Conservation (phyloP, 2,329 filamentous ascomycete species). For the Trichoderma koningii region DNA sequence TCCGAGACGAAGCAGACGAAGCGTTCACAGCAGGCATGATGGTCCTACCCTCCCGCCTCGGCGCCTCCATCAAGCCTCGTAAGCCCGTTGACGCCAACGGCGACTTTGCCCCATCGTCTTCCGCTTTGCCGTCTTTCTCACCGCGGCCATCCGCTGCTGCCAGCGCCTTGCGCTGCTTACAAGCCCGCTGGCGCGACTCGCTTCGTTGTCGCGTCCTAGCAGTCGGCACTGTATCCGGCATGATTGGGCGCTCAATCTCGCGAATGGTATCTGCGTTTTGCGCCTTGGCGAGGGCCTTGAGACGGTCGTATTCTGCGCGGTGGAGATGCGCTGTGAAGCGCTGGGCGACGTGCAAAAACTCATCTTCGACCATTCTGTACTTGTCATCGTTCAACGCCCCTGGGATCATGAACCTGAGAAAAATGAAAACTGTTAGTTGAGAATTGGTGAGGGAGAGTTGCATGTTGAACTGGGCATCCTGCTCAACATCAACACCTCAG, state of each 20-base stretch:
- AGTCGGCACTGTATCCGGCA: conserved; percentile 40
- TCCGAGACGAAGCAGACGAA: conserved; percentile 30
- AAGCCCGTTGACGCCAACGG: conserved; percentile 41
- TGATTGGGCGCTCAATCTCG: conserved; percentile 55
- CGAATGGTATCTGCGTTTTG: conserved; percentile 56
- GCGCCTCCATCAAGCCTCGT: conserved; percentile 49
- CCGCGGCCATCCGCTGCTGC: neutral
- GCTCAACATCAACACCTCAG: neutral
- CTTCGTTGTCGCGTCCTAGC: conserved; percentile 32
- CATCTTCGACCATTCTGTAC: conserved; percentile 84
- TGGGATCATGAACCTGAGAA: conserved; percentile 61
- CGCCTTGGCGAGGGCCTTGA: conserved; percentile 59
- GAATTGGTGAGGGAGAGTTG: neutral
- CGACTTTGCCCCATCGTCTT: conserved; percentile 12
- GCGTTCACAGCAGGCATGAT: conserved; percentile 34
- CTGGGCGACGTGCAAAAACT: conserved; percentile 67
- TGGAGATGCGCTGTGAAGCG: conserved; percentile 75
- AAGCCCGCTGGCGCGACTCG: conserved; percentile 30
- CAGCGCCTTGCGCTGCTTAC: conserved; percentile 35
- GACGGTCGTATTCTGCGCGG: conserved; percentile 71
- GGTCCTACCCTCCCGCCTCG: conserved; percentile 38
- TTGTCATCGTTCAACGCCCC: conserved; percentile 68
- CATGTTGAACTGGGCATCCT: neutral
- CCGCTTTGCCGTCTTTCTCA: conserved; percentile 10
- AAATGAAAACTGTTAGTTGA: neutral